Conservation (phyloP, 345 rosid genomes). For the Eucalyptus pauciflora region DNA sequence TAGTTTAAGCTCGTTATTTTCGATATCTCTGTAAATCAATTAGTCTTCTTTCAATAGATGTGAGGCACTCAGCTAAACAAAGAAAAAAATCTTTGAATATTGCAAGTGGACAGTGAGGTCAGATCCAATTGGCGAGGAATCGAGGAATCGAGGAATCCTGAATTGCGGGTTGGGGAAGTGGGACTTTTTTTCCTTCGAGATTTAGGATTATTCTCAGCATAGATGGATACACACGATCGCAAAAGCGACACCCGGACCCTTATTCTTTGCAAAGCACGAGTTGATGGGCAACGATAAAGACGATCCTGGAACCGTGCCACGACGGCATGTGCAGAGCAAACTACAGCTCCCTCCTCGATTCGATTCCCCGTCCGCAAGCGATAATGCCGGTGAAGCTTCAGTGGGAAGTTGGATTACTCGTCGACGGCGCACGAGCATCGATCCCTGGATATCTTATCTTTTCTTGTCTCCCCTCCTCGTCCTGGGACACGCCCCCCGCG, state of each 20-base stretch:
- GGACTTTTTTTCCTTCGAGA: neutral
- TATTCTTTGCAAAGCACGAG: neutral
- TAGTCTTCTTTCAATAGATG: neutral
- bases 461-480: neutral
- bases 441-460: neutral
- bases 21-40: accelerated
- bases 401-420: neutral
- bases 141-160: neutral
- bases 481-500: neutral
- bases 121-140: neutral
- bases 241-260: neutral
- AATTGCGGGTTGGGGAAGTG: neutral
- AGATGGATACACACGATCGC: neutral
- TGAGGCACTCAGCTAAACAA: neutral
- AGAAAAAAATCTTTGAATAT: neutral
- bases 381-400: neutral
- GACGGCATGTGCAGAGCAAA: neutral
- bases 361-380: neutral
- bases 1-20: neutral
- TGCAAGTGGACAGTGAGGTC: neutral
- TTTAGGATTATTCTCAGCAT: neutral
- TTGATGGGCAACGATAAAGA: neutral
- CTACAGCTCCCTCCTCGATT: neutral
- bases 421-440: neutral
- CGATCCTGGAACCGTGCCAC: neutral